Conservation (phyloP, 2,329 filamentous ascomycete genomes). For the Fusarium sp. region DNA sequence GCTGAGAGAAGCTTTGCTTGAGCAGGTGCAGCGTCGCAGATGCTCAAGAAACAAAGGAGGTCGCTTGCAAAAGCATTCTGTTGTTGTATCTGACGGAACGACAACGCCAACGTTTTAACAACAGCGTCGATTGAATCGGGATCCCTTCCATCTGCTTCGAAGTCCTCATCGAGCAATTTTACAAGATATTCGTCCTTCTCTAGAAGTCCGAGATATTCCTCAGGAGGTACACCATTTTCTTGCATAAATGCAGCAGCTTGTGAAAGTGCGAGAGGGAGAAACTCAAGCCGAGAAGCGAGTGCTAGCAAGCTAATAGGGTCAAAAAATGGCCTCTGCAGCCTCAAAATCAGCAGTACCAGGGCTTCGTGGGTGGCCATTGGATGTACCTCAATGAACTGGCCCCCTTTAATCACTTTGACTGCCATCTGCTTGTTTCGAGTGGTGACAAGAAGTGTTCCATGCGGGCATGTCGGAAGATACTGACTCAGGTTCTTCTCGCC, state of each 20-base stretch:
- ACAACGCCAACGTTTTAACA: neutral
- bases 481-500: rapidly evolving
- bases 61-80: neutral
- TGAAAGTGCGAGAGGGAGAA: neutral
- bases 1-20: no score
- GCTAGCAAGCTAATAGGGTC: rapidly evolving
- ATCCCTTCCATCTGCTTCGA: neutral
- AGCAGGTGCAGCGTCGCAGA: neutral
- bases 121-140: neutral
- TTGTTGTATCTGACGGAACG: neutral
- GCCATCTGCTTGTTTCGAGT: neutral
- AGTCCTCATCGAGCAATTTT: neutral
- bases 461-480: neutral
- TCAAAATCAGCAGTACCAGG: neutral
- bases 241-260: neutral
- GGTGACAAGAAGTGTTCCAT: neutral
- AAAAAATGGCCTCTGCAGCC: no score
- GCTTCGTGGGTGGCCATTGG: neutral
- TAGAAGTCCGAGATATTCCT: neutral
- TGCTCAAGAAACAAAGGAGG: rapidly evolving
- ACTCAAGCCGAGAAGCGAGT: neutral
- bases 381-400: neutral
- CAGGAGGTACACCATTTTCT: neutral
- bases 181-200: neutral
- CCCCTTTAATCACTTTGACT: neutral